A percentile compares a stretch with the other conserved stretches of the same genome.
Evolutionary conservation across 148 eudicot genomes (phyloP).

Genomic region (Heliosperma pusillum): DNA sequence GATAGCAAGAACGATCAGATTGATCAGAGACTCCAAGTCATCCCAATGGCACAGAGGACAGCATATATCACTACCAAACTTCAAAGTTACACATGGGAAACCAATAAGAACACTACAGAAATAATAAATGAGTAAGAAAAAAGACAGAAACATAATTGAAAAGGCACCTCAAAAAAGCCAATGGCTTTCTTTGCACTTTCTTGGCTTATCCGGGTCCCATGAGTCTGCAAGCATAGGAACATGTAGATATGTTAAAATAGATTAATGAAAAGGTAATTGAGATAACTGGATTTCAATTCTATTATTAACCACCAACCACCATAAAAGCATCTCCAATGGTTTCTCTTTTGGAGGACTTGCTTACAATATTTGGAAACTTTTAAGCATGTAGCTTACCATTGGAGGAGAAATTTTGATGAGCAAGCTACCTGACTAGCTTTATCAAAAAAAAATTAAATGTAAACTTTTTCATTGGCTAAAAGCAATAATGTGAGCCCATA

Average conservation of each 20-base stretch:
- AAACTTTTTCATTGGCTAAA: too few relatives aligned
- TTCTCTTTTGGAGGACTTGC: too few relatives aligned
- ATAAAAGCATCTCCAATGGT: too few relatives aligned
- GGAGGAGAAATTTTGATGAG: too few relatives aligned
- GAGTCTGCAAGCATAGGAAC: constrained; percentile 55
- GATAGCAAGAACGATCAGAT: neutral
- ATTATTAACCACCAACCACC: too few relatives aligned
- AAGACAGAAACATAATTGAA: constrained; percentile 3
- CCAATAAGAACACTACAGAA: neutral
- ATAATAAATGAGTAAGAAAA: neutral
- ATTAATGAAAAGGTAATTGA: neutral
- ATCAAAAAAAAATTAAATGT: too few relatives aligned
- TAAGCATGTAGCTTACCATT: too few relatives aligned
- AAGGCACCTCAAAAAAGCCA: constrained; percentile 79
- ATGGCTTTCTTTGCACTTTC: constrained; percentile 82
- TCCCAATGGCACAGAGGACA: neutral
- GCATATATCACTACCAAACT: neutral
- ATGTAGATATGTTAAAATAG: neutral
- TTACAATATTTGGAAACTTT: too few relatives aligned
- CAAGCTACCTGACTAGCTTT: too few relatives aligned
- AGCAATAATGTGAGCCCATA: too few relatives aligned
- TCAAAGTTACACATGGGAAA: neutral
- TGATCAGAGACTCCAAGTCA: neutral
- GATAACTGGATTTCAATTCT: neutral
- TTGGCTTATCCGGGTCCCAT: constrained; percentile 81